Percentiles rank a stretch among this genome's conserved stretches.
Conservation (phyloP, 192 early-diverging fungal species). For the Martensiomyces pterosporus region DNA sequence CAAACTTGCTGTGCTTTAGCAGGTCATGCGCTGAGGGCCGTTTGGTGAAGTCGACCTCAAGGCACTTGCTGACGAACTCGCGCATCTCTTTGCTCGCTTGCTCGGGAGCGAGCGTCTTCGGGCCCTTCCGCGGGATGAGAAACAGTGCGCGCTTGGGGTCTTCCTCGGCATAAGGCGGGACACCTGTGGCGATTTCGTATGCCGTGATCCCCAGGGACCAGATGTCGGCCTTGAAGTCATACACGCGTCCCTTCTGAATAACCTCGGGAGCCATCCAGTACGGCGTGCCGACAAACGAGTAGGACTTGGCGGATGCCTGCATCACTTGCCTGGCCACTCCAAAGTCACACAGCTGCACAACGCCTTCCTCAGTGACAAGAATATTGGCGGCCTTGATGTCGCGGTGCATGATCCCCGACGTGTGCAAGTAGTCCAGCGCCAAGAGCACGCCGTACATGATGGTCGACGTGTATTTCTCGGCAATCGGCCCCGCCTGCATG, state of each 20-base stretch:
- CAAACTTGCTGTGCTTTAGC: conserved; percentile 58
- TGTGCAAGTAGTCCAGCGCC: conserved; percentile 91
- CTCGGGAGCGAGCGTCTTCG: conserved; percentile 73
- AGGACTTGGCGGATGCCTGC: conserved; percentile 64
- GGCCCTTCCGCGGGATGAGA: conserved; percentile 77
- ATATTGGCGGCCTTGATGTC: conserved; percentile 99
- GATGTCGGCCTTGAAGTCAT: conserved; percentile 97
- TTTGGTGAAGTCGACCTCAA: conserved; percentile 83
- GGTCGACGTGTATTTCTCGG: conserved; percentile 84
- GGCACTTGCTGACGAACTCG: conserved; percentile 84
- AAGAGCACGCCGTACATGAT: conserved; percentile 84
- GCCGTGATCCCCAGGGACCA: conserved; percentile 99
- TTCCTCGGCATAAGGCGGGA: conserved; percentile 87
- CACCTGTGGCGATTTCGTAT: conserved; percentile 93
- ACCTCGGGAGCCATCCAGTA: conserved; percentile 92
- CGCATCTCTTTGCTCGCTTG: conserved; percentile 72
- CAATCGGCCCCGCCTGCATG: conserved; percentile 78
- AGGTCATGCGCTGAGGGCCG: conserved; percentile 85
- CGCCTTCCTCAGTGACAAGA: conserved; percentile 80
- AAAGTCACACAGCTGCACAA: conserved; percentile 95
- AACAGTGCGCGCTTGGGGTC: conserved; percentile 88
- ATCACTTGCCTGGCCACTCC: conserved; percentile 86
- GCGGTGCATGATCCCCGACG: conserved; percentile 91
- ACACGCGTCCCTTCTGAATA: conserved; percentile 73
- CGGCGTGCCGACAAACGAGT: conserved; percentile 95